phyloP scores from a whole-genome alignment of 176 grass and related monocot genomes.

The Avena insularis region DNA sequence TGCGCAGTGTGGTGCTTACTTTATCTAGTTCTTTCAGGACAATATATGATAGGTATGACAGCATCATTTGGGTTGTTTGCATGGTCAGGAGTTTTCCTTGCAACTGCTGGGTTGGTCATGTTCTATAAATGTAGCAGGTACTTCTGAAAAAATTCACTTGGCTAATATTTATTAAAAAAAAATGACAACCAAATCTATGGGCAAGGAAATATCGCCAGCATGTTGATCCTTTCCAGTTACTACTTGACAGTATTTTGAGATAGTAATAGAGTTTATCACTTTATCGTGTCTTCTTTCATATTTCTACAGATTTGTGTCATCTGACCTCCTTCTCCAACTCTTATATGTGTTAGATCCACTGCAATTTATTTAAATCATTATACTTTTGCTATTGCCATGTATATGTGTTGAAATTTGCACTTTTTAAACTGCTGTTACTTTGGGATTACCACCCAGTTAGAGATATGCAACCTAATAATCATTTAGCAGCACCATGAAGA shows the following conservation, averaged over 20 bases:
- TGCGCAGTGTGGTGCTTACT: slow-evolving; percentile 20
- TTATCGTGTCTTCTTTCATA: not conserved
- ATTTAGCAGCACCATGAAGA: not conserved
- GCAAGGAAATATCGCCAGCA: not conserved
- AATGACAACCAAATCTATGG: slow-evolving; percentile 8
- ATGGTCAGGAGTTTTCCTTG: slow-evolving; percentile 90
- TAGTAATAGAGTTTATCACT: not conserved
- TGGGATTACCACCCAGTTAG: not conserved
- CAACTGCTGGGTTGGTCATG: slow-evolving; percentile 82
- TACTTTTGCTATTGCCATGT: not conserved
- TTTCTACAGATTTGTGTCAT: slow-evolving; percentile 3
- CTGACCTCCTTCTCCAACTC: not conserved
- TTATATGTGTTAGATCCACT: slow-evolving; percentile 6
- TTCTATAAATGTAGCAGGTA: slow-evolving; percentile 99
- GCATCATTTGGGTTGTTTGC: slow-evolving; percentile 72
- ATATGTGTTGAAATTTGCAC: not conserved
- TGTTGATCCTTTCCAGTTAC: slow-evolving; percentile 24
- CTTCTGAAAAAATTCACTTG: slow-evolving; percentile 8
- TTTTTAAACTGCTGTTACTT: slow-evolving; percentile 16
- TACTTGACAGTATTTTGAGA: slow-evolving; percentile 28
- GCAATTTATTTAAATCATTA: not conserved
- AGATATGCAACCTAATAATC: slow-evolving; percentile 37
- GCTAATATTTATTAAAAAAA: slow-evolving; percentile 16
- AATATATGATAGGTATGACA: slow-evolving; percentile 64
- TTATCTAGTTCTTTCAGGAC: slow-evolving; percentile 54